Evolutionary conservation across 805 yeast species (phyloP), one percentile per base, ranked within the genome.

Genomic region (Schwanniomyces pseudopolymorphus): DNA sequence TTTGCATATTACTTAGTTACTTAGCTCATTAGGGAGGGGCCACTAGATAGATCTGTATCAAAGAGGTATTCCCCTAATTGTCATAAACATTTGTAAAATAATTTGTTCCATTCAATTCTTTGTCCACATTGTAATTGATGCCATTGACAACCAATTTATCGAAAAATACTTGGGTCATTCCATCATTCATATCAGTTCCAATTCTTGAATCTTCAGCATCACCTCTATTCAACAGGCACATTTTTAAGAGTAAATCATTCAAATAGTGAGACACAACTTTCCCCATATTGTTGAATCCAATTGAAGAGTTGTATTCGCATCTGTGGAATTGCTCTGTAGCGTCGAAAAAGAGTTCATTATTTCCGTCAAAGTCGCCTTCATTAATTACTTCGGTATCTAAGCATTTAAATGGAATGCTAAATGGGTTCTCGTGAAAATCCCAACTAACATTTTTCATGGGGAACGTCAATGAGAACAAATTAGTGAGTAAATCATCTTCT

Each of bases 71-170:
- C n/a, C n/a, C n/a, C n/a, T 14, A 31, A 39, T 47, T 45, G 44
- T 64, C 69, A 45, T 54, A 63, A 4, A 59, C 58, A 46, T 61
- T 58, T n/a, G 53, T 51, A 40, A 58, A 67, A 48, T 56, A 71
- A 38, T 66, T 66, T 13, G 76, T 72, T 5, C 77, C 77, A 47
- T 72, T 72, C 33, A 59, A 43, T 48, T 72, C 77, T 40, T 60
- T 59, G 48, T 68, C 74, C 24, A 71, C 58, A 21, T 48, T 55
- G 49, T 65, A 70, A 46, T 58, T 57, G 16, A 71, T 52, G 7
- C 75, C 75, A 42, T 63, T 67, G n/a, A 71, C 39, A 1, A 44
- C 16, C n/a, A 48, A n/a, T n/a, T 41, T 44, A 13, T 42, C 31
- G 19, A 48, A 48, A 20, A n/a, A 38, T n/a, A 40, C 35, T n/a